A percentile compares a stretch with the other conserved stretches of the same genome.
These are phyloP conservation scores for Glycyrrhiza uralensis DNA, from an alignment of 306 rosid species.

Conservation along the genomic window DNA sequence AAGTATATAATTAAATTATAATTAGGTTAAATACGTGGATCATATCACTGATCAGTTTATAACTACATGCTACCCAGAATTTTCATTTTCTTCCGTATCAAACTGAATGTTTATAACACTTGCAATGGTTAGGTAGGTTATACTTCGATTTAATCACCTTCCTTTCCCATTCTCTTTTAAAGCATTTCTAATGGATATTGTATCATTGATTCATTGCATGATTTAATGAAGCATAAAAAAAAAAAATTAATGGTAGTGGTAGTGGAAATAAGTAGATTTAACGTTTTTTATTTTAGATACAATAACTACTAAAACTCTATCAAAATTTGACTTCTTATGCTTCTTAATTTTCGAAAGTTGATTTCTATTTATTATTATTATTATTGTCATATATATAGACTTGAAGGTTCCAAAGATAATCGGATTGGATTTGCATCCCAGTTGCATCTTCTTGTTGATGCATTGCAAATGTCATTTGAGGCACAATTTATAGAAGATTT, in stretches of 20 bases:
- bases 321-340: conserved; percentile 17
- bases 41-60: conserved; percentile 4
- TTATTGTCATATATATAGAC: conserved; percentile 43
- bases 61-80: neutral
- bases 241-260: neutral
- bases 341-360: neutral
- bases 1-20: neutral
- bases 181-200: conserved; percentile 20
- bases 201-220: conserved; percentile 11
- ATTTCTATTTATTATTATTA: neutral
- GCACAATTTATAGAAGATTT: conserved; percentile 95
- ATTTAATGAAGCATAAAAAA: neutral
- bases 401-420: conserved; percentile 57
- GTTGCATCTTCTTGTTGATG: conserved; percentile 64
- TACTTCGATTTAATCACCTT: conserved; percentile 3
- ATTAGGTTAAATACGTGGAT: conserved; percentile 11
- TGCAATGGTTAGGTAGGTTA: conserved; percentile 14
- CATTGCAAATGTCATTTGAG: conserved; percentile 76
- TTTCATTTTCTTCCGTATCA: conserved; percentile 20
- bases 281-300: neutral
- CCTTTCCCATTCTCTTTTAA: conserved; percentile 12
- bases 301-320: conserved; percentile 5
- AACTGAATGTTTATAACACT: conserved; percentile 12
- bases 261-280: conserved; percentile 5
- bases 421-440: conserved; percentile 81